Evolutionary conservation across 2,329 filamentous ascomycete genomes (phyloP).

Genomic region (Fusarium papillatum): DNA sequence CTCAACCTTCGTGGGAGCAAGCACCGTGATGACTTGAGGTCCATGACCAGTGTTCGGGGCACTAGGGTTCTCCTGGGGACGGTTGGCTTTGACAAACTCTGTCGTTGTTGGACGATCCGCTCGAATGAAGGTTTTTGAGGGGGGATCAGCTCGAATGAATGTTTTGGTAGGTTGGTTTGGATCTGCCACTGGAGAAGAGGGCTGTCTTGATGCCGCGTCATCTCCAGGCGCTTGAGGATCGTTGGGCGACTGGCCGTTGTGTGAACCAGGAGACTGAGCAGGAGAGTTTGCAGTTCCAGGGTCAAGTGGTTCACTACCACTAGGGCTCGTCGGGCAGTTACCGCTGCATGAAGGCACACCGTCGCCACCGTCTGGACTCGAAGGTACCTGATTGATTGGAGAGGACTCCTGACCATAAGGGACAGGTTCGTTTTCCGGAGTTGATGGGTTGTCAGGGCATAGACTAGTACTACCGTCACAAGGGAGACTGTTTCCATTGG

Average conservation of each 20-base stretch:
- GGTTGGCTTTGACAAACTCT: background rate
- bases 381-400: background rate
- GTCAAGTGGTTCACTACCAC: background rate
- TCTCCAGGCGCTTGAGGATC: background rate
- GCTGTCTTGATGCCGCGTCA: background rate
- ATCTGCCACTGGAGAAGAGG: background rate
- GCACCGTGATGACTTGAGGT: constrained; percentile 41
- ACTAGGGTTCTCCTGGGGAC: background rate
- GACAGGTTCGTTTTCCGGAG: background rate
- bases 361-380: too few relatives aligned
- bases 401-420: background rate
- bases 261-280: background rate
- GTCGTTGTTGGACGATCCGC: constrained; percentile 3
- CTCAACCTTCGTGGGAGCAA: constrained; percentile 35
- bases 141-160: background rate
- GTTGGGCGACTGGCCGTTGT: background rate
- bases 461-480: background rate
- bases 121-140: constrained; percentile 1
- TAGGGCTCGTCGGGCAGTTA: constrained; percentile 9
- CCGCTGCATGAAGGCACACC: constrained; percentile 4
- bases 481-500: background rate
- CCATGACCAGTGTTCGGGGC: background rate
- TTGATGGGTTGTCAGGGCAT: constrained; percentile 5
- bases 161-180: background rate
- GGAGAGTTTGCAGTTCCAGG: background rate